phyloP scores from a whole-genome alignment of 2,329 filamentous ascomycete genomes.

The Fusarium mundagurra region DNA sequence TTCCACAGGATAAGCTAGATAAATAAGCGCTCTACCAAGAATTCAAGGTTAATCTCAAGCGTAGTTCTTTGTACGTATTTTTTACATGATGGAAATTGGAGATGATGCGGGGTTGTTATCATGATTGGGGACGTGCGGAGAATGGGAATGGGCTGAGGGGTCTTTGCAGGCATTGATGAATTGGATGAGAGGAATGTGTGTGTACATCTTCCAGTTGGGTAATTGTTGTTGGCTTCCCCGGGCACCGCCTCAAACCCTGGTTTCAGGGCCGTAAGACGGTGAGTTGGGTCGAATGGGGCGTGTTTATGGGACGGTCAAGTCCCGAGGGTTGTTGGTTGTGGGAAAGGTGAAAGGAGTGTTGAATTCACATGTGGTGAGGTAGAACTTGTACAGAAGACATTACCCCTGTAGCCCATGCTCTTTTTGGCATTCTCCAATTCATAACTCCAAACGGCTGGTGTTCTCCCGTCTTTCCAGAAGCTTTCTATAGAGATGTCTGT shows the following conservation, averaged over 20 bases:
- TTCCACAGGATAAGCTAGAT: constrained; percentile 17
- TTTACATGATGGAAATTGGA: constrained; percentile 42
- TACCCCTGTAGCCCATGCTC: not conserved
- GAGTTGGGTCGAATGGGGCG: not conserved
- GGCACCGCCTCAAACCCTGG: not conserved
- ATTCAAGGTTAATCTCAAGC: constrained; percentile 25
- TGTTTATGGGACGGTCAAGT: constrained; percentile 1
- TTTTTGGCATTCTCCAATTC: constrained; percentile 1
- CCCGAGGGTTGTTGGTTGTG: not conserved
- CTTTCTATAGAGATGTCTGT: not conserved
- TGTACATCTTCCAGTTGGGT: not conserved
- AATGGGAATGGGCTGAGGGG: not conserved
- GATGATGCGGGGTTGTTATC: constrained; percentile 25
- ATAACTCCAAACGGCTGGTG: not conserved
- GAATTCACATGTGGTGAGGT: not conserved
- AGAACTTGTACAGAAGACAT: not conserved
- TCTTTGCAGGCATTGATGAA: not conserved
- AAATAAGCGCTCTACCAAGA: constrained; percentile 1
- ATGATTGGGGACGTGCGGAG: constrained; percentile 33
- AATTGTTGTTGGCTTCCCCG: not conserved
- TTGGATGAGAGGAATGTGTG: not conserved
- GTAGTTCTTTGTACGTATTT: constrained; percentile 37
- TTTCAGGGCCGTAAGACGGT: not conserved
- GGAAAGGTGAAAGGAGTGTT: not conserved
- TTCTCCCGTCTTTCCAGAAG: constrained; percentile 18